phyloP scores from a whole-genome alignment of 345 rosid species.

The Punica granatum region DNA sequence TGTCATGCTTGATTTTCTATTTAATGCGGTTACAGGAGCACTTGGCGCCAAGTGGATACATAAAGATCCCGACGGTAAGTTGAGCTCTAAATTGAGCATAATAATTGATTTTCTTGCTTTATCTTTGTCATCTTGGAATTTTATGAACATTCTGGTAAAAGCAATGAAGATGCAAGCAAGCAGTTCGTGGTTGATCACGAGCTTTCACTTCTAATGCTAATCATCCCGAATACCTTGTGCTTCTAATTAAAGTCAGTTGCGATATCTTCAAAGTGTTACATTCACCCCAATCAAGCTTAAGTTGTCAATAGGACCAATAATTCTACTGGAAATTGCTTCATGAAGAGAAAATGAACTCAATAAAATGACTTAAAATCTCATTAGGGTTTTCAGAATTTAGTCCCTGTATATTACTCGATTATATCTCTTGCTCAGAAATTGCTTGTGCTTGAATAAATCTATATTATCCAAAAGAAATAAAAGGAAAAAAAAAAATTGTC shows the following conservation, averaged over 20 bases:
- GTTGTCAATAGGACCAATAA: background rate
- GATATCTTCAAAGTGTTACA: background rate
- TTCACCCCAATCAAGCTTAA: background rate
- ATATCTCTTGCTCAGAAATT: background rate
- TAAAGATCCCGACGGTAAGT: constrained; percentile 82
- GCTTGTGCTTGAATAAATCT: background rate
- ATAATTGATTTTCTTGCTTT: background rate
- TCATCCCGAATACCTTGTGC: background rate
- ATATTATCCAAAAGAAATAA: background rate
- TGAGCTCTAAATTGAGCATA: background rate
- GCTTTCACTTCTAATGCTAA: background rate
- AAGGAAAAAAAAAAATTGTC: no score
- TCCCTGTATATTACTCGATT: background rate
- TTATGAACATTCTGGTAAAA: no score
- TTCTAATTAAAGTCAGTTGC: background rate
- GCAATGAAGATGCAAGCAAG: background rate
- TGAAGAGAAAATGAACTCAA: no score
- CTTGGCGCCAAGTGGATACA: constrained; percentile 71
- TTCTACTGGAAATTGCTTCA: no score
- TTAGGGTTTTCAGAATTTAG: background rate
- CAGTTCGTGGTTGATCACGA: background rate
- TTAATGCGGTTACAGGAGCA: constrained; percentile 64
- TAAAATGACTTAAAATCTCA: no score
- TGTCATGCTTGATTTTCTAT: background rate
- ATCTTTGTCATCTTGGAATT: no score